Percentiles rank a stretch among this genome's conserved stretches.
Evolutionary conservation across 495 filamentous ascomycete species (phyloP).

Genomic region (Aspergillus avenaceus): DNA sequence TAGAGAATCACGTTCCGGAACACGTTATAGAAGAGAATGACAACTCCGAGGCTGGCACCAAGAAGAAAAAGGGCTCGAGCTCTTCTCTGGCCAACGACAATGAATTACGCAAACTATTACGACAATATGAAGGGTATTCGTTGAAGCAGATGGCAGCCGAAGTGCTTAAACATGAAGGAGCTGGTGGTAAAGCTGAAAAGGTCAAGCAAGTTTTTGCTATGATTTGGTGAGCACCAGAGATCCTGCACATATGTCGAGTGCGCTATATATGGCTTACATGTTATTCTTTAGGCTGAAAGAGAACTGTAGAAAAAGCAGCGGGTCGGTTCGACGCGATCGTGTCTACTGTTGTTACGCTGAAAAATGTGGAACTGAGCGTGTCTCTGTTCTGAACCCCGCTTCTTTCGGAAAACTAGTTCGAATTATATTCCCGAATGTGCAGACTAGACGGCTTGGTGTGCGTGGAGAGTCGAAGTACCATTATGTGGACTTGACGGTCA

Average conservation of each 20-base stretch:
- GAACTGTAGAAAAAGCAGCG: constrained; percentile 73
- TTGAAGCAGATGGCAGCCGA: constrained; percentile 82
- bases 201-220: constrained; percentile 97
- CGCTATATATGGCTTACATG: constrained; percentile 15
- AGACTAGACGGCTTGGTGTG: constrained; percentile 86
- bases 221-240: constrained; percentile 73
- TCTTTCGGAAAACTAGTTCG: constrained; percentile 97
- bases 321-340: constrained; percentile 82
- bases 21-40: constrained; percentile 60
- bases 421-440: constrained; percentile 90
- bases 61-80: constrained; percentile 63
- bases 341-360: constrained; percentile 93
- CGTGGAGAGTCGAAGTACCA: constrained; percentile 98
- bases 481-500: constrained; percentile 81
- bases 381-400: constrained; percentile 89
- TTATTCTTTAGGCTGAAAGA: constrained; percentile 72
- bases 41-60: constrained; percentile 55
- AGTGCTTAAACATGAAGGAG: constrained; percentile 67
- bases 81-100: constrained; percentile 83
- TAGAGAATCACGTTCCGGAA: constrained; percentile 63
- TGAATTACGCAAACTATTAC: constrained; percentile 82
- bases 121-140: constrained; percentile 65
- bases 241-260: not conserved
- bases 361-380: constrained; percentile 84
- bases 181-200: constrained; percentile 75